phyloP scores from a whole-genome alignment of 2,329 filamentous ascomycete genomes.

The Helotiales sp. region DNA sequence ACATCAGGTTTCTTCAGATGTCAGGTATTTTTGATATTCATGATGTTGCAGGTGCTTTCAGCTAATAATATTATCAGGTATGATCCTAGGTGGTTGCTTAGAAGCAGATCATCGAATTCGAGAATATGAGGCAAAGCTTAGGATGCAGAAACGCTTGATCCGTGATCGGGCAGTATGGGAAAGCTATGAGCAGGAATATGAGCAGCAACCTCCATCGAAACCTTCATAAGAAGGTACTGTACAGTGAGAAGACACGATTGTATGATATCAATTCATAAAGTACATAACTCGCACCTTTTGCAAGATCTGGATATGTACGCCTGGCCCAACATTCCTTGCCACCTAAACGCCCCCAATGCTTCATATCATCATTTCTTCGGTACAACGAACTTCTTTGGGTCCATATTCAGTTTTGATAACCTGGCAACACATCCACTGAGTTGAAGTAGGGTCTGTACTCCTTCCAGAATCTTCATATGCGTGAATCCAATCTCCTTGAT shows the following conservation, averaged over 20 bases:
- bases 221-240: not conserved
- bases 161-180: conserved; percentile 69
- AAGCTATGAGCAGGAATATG: conserved; percentile 59
- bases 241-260: not conserved
- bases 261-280: conserved; percentile 6
- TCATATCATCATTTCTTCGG: conserved; percentile 23
- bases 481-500: conserved; percentile 99
- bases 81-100: conserved; percentile 77
- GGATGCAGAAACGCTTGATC: conserved; percentile 62
- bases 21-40: conserved; percentile 48
- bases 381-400: conserved; percentile 72
- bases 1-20: conserved; percentile 73
- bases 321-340: conserved; percentile 11
- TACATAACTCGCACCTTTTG: conserved; percentile 3
- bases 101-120: conserved; percentile 71
- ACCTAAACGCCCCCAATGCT: conserved; percentile 27
- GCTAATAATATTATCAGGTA: conserved; percentile 37
- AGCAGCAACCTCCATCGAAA: conserved; percentile 15
- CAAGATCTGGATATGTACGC: conserved; percentile 16
- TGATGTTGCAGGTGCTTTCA: not conserved
- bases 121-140: conserved; percentile 64
- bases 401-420: conserved; percentile 95
- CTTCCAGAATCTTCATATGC: conserved; percentile 98
- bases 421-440: conserved; percentile 89
- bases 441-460: conserved; percentile 91